phyloP scores from a whole-genome alignment of 2,329 filamentous ascomycete species.

The Curvularia sp. region DNA sequence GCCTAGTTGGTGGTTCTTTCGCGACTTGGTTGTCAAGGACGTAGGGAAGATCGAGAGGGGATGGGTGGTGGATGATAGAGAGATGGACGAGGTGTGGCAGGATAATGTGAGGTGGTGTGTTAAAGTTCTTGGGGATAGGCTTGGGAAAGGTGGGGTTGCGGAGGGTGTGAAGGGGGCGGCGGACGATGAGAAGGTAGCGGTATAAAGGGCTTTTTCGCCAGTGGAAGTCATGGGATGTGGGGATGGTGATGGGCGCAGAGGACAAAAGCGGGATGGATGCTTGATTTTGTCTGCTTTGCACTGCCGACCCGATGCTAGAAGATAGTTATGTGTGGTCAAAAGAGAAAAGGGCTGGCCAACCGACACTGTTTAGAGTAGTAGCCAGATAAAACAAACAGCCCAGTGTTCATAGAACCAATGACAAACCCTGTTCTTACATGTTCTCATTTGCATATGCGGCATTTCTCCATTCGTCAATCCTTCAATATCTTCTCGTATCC shows the following conservation, averaged over 20 bases:
- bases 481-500: neutral
- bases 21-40: neutral
- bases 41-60: no score
- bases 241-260: neutral
- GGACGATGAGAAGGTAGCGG: neutral
- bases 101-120: constrained; percentile 6
- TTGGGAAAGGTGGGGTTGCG: neutral
- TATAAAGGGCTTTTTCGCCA: neutral
- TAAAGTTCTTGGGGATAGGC: neutral
- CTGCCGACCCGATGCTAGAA: neutral
- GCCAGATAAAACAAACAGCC: neutral
- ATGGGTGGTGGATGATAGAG: constrained; percentile 16
- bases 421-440: neutral
- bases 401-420: neutral
- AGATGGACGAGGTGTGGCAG: constrained; percentile 17
- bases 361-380: neutral
- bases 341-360: neutral
- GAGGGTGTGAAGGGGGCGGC: neutral
- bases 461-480: neutral
- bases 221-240: neutral
- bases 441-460: neutral
- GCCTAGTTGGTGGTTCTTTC: constrained; percentile 34
- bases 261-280: neutral
- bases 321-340: neutral
- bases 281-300: neutral